Evolutionary conservation across 2,329 filamentous ascomycete species (phyloP), one percentile per base, ranked within the genome.

Genomic region (Paraphaeosphaeria sporulosa): DNA sequence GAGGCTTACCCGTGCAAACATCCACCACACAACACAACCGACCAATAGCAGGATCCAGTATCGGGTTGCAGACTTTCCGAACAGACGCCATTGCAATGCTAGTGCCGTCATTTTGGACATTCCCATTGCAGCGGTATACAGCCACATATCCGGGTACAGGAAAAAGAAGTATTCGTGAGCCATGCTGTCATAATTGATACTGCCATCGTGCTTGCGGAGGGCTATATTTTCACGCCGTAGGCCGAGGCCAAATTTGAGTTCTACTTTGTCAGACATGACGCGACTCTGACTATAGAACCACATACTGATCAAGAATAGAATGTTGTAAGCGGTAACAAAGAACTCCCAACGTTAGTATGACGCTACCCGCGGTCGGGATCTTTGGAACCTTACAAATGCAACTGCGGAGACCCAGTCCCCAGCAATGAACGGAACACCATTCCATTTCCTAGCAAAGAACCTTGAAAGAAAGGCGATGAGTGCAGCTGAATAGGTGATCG

Each of bases 61-160:
- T 8, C 17, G 49, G 2, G 49, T 55, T 12, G 12, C 50, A 10
- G 51, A 49, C 23, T 44, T 23, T 36, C 51, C 51, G 23, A 59
- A 59, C 9, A 59, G 23, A 17, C 46, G 50, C 51, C 48, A 50
- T 19, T 55, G 55, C 10, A 55, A n/a, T 17, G 50, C 57, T 40
- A 59, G 27, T 13, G 52, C 52, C 13, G 57, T 44, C 32, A 50
- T 30, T 25, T 59, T 59, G 3, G 51, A 48, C 6, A 59, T 27
- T 34, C 50, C 50, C 23, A 50, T 59, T 12, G 57, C 57, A 1
- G 44, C 34, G 10, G 57, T 59, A 36, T 59, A 59, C 10, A 59
- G 34, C 57, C 57, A 59, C 57, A 55, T 55, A 34, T 59, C 57
- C 8, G 54, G 47, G 9, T 42, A 59, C 19, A 59, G 44, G 4